Evolutionary conservation across 441 rosid species (phyloP), one percentile per base, ranked within the genome.

Genomic region (Euphorbia celastroides): DNA sequence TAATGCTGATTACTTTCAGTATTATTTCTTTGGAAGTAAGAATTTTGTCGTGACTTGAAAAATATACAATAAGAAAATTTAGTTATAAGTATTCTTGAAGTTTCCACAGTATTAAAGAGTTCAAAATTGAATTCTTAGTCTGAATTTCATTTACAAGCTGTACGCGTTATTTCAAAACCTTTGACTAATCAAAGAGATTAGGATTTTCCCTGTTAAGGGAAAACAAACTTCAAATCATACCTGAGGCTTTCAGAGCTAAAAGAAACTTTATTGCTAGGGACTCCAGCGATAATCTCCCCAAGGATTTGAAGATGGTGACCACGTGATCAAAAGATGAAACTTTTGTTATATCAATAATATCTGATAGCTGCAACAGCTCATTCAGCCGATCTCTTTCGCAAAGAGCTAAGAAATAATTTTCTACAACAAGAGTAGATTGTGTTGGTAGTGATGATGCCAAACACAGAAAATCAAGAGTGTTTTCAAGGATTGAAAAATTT

Each of bases 391-490:
- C 85, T 69, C 80, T 79, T 74, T 85, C 89, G 60, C 92, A 84
- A 46, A 93, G 85, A 41, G 97, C 97, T 64, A 76, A 71, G 70
- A 93, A 74, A 77, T 88, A 89, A 72, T 84, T 78, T 80, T 75
- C 97, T 93, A 92, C 80, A 76, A 67, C 58, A 59, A 23, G 56
- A 62, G 36, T 57, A 22, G 65, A 64, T 55, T 56, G 12, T 55
- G 59, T 14, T 60, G 20, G 30, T 54, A 51, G 23, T 28, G 42
- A 46, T 48, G 42, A 48, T 32, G 46, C n/a, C 36, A 65, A 34
- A 55, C 60, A 5, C 32, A 27, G 26, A 41, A 44, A 59, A 41
- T 64, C 51, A 62, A 23, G 13, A 3, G 38, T 19, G 5, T 12
- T 50, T 12, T 19, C 63, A 14, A 16, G 23, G 25, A 38, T 17